Evolutionary conservation across 441 rosid species (phyloP).

Genomic region (Mallotus repandus): DNA sequence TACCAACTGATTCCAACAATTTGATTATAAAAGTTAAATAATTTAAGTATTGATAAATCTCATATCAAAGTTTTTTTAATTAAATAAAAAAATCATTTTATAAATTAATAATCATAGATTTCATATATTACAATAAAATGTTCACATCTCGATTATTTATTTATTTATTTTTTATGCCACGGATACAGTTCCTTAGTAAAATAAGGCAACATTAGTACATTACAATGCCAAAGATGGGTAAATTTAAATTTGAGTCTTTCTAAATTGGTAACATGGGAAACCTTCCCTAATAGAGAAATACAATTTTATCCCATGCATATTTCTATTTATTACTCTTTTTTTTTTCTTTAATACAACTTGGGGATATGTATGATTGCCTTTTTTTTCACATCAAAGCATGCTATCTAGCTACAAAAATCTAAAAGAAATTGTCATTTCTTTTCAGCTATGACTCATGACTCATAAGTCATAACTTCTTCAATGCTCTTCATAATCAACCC

Average conservation of each 20-base stretch:
- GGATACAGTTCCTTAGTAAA: too few relatives aligned
- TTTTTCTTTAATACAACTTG: background rate
- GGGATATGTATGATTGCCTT: background rate
- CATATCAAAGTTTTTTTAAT: too few relatives aligned
- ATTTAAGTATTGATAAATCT: too few relatives aligned
- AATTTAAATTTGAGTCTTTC: background rate
- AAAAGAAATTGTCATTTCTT: background rate
- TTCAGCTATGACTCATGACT: background rate
- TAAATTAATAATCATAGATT: too few relatives aligned
- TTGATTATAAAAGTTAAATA: too few relatives aligned
- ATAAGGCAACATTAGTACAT: background rate
- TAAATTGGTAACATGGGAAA: too few relatives aligned
- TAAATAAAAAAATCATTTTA: too few relatives aligned
- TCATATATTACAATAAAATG: too few relatives aligned
- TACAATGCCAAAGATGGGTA: background rate
- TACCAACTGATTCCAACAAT: too few relatives aligned
- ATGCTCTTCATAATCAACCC: constrained; percentile 13
- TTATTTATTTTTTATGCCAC: too few relatives aligned
- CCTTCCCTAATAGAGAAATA: background rate
- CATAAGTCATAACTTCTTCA: constrained; percentile 1
- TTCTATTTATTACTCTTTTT: background rate
- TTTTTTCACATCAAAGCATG: constrained; percentile 16
- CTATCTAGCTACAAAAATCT: background rate
- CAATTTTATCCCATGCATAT: background rate
- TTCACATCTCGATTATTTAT: too few relatives aligned